Evolutionary conservation across 139 green algal genomes (phyloP), one percentile per base, ranked within the genome.

Genomic region (Nannochloris sp.): DNA sequence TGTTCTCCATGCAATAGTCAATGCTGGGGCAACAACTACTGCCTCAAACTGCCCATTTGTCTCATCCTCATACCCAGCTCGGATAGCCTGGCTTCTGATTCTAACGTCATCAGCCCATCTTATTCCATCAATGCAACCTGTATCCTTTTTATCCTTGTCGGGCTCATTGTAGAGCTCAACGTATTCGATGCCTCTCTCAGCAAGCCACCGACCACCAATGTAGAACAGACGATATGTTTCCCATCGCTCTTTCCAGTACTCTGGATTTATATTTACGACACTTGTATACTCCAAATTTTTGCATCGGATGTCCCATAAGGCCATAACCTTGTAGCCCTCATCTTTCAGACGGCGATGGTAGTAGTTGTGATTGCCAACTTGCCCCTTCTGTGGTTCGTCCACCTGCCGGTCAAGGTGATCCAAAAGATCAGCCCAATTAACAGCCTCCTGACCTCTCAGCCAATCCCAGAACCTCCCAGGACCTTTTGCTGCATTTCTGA

Each of bases 81-180:
- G 11, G n/a, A 62, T 44, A 56, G 56, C 56, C 17, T 20, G 30
- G 17, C 17, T 33, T 25, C 56, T 20, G 20, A 62, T 62, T 6
- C 56, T 20, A 3, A 46, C 56, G 16, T 62, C 56, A 23, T 62
- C 56, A 49, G 20, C 31, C 56, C 56, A 62, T 53, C 20, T 62
- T 11, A 49, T 3, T 14, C 30, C 56, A 46, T 44, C 20, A n/a
- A 62, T 44, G 13, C 56, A 62, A 9, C 30, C 56, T 40, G 2
- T 40, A 9, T 40, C 33, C 33, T 13, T 13, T 55, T 20, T 20
- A 2, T 62, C n/a, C 16, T 55, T 43, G n/a, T 62, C 31, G 16
- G 56, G 56, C 20, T 62, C 56, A 62, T 62, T 62, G 1, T 62
- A 62, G 6, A 62, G 56, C 56, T 62, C 56, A 0, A 62, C 20